phyloP scores from a whole-genome alignment of 2,329 filamentous ascomycete species.

The Sordariomycetes sp. region DNA sequence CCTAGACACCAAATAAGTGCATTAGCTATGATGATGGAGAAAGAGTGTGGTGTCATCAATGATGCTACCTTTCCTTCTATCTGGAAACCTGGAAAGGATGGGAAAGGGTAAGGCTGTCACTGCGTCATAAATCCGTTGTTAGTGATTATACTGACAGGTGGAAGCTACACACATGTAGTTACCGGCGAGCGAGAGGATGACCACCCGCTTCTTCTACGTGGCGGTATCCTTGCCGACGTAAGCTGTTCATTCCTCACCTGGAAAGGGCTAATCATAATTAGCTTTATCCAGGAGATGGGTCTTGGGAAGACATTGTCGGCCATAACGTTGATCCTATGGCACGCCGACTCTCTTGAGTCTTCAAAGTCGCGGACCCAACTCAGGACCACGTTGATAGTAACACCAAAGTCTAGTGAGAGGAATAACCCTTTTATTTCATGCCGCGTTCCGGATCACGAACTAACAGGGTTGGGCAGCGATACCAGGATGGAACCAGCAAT shows the following conservation, averaged over 20 bases:
- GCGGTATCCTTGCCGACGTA: constrained; percentile 1
- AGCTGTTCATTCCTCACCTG: background rate
- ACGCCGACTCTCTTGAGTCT: background rate
- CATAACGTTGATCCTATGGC: background rate
- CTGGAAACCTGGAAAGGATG: background rate
- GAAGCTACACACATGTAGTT: background rate
- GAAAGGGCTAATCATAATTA: background rate
- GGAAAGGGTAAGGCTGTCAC: background rate
- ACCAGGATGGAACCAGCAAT: constrained; percentile 1
- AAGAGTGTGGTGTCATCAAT: background rate
- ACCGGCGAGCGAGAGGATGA: background rate
- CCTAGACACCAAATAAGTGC: background rate
- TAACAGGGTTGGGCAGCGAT: background rate
- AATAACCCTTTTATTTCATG: background rate
- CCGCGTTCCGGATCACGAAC: background rate
- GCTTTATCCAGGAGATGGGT: background rate
- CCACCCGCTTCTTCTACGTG: background rate
- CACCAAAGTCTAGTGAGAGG: background rate
- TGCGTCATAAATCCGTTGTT: background rate
- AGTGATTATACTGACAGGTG: background rate
- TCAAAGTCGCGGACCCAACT: background rate
- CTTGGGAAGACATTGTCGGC: background rate
- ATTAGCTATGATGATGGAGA: constrained; percentile 1
- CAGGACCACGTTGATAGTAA: background rate
- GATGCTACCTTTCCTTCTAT: background rate